Evolutionary conservation across 495 filamentous ascomycete species (phyloP).

Genomic region (Elaphomyces granulatus): DNA sequence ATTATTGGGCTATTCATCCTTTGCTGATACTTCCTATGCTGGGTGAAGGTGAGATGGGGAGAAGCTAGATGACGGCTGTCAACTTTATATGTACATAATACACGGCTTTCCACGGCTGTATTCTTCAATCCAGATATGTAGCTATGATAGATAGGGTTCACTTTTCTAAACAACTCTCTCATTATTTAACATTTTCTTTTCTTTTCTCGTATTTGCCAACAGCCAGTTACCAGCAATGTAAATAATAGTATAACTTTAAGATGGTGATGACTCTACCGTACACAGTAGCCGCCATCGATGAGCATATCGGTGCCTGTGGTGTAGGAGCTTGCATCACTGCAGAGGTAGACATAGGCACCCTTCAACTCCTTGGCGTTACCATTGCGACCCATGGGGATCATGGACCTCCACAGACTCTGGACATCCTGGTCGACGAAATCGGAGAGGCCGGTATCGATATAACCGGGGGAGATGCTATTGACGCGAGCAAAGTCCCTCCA

Average conservation of each 20-base stretch:
- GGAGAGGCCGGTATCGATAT: slow-evolving; percentile 65
- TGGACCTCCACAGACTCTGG: slow-evolving; percentile 53
- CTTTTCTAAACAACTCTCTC: too few relatives aligned
- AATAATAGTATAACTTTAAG: too few relatives aligned
- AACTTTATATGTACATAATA: too few relatives aligned
- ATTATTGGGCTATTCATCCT: too few relatives aligned
- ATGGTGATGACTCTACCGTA: too few relatives aligned
- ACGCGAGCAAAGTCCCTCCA: slow-evolving; percentile 67
- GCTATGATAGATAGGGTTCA: too few relatives aligned
- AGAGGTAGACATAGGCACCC: slow-evolving; percentile 67
- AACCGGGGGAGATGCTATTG: slow-evolving; percentile 61
- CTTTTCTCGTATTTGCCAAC: slow-evolving; percentile 1
- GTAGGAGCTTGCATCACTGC: slow-evolving; percentile 63
- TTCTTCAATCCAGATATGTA: too few relatives aligned
- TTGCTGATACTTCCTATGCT: too few relatives aligned
- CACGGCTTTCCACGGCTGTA: too few relatives aligned
- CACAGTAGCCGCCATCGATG: slow-evolving; percentile 51
- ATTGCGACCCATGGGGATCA: slow-evolving; percentile 65
- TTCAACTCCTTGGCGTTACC: slow-evolving; percentile 73
- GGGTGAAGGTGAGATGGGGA: too few relatives aligned
- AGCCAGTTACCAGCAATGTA: slow-evolving; percentile 5
- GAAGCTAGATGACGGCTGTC: too few relatives aligned
- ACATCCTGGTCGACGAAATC: slow-evolving; percentile 60
- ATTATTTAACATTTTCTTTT: too few relatives aligned
- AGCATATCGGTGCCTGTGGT: slow-evolving; percentile 68